A percentile compares a stretch with the other conserved stretches of the same genome.
These are phyloP conservation scores for Bombardia bombarda DNA, from an alignment of 495 filamentous ascomycete genomes.

Conservation along the genomic window DNA sequence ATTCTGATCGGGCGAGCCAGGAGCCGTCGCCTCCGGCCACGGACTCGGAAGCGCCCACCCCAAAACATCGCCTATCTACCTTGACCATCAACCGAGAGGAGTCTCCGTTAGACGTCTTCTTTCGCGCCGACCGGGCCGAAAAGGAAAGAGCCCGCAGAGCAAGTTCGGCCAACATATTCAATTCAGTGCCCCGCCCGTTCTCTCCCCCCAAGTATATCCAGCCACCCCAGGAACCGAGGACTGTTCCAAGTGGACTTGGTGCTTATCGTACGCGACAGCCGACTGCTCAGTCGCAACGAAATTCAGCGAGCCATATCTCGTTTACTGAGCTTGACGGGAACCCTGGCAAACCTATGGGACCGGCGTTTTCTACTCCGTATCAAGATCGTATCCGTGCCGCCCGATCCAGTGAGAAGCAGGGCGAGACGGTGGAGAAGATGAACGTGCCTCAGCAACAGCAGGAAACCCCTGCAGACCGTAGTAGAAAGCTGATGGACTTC, in stretches of 20 bases:
- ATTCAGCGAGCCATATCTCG: slow-evolving; percentile 49
- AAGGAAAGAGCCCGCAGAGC: slow-evolving; percentile 51
- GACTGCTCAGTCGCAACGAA: slow-evolving; percentile 16
- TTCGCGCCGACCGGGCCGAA: slow-evolving; percentile 74
- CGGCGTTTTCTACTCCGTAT: slow-evolving; percentile 61
- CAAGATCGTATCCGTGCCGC: slow-evolving; percentile 56
- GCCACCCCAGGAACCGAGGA: slow-evolving; percentile 28
- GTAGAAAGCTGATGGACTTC: slow-evolving; percentile 24
- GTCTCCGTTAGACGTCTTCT: slow-evolving; percentile 81
- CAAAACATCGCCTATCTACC: slow-evolving; percentile 18
- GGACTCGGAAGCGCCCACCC: slow-evolving; percentile 37
- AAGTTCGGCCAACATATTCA: slow-evolving; percentile 31
- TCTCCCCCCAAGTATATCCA: slow-evolving; percentile 24
- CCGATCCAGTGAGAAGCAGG: slow-evolving; percentile 18
- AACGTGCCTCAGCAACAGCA: slow-evolving; percentile 8
- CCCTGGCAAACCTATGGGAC: slow-evolving; percentile 43
- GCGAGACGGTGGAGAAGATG: neutral
- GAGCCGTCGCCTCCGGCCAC: slow-evolving; percentile 32
- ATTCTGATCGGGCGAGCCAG: slow-evolving; percentile 18
- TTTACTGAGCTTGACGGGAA: slow-evolving; percentile 57
- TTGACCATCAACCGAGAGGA: slow-evolving; percentile 38
- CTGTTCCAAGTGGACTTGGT: slow-evolving; percentile 20
- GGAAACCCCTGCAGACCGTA: slow-evolving; percentile 11
- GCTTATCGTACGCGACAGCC: slow-evolving; percentile 19
- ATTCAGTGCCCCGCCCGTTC: slow-evolving; percentile 19